Percentiles rank a stretch among this genome's conserved stretches.
These are phyloP conservation scores for Sporothrix phasma DNA, from an alignment of 2,329 filamentous ascomycete species.

Conservation along the genomic window DNA sequence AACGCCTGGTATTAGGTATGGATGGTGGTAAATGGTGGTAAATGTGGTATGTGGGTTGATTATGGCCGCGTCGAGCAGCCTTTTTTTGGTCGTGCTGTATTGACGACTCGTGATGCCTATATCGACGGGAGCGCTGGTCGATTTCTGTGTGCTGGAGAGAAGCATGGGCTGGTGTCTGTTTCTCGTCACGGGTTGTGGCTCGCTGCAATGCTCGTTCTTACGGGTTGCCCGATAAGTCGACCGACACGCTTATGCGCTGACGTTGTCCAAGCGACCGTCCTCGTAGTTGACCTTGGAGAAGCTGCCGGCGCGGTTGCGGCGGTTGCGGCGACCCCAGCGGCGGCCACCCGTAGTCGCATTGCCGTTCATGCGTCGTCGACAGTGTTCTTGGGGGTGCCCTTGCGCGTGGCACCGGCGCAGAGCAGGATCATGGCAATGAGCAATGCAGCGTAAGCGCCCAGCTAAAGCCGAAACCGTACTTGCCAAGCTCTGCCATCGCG, in stretches of 20 bases:
- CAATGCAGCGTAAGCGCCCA: constrained; percentile 60
- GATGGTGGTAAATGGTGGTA: too few relatives aligned
- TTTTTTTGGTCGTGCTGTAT: neutral
- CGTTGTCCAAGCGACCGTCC: constrained; percentile 14
- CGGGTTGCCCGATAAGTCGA: too few relatives aligned
- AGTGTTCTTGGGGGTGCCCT: neutral
- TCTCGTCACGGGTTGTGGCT: neutral
- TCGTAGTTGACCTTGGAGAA: constrained; percentile 19
- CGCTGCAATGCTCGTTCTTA: too few relatives aligned
- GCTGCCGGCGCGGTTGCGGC: constrained; percentile 14
- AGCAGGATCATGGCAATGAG: constrained; percentile 59
- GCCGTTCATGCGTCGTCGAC: constrained; percentile 1
- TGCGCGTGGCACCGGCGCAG: constrained; percentile 45
- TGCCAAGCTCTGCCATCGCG: constrained; percentile 52
- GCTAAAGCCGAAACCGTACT: constrained; percentile 64
- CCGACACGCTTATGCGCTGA: constrained; percentile 8
- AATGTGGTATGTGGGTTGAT: neutral
- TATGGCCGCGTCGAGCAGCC: neutral
- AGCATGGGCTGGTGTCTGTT: neutral
- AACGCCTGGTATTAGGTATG: neutral
- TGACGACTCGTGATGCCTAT: neutral
- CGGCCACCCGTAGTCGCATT: neutral
- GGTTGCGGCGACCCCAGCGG: constrained; percentile 3
- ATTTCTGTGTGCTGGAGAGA: neutral
- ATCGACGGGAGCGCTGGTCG: neutral